Evolutionary conservation across 176 grass and related monocot species (phyloP).

Genomic region (Eleusine indica): DNA sequence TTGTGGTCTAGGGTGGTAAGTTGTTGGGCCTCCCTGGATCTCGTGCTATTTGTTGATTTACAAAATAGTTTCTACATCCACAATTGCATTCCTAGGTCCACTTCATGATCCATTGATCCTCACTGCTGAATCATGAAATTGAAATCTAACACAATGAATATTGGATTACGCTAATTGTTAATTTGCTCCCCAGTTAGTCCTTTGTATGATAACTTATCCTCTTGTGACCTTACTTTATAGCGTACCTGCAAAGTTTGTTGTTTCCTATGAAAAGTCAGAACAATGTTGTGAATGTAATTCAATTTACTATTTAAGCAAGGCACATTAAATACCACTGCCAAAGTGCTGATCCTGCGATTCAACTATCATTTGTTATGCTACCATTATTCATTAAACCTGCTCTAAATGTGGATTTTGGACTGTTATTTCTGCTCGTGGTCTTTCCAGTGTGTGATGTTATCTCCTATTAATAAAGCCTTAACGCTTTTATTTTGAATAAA

Average conservation of each 20-base stretch:
- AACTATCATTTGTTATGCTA: not conserved
- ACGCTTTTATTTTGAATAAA: not conserved
- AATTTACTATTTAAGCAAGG: not conserved
- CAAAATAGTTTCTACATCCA: constrained; percentile 1
- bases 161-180: not conserved
- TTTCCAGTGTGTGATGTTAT: not conserved
- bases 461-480: too few relatives aligned
- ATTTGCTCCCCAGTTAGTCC: not conserved
- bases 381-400: not conserved
- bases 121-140: not conserved
- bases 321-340: not conserved
- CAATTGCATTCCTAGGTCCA: not conserved
- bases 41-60: not conserved
- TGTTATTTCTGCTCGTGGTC: not conserved
- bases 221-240: not conserved
- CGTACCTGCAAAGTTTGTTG: not conserved
- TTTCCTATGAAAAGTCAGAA: not conserved
- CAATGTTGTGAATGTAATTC: not conserved
- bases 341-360: not conserved
- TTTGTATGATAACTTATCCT: not conserved
- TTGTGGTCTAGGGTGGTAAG: not conserved
- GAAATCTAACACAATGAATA: not conserved
- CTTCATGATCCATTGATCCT: not conserved
- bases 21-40: not conserved
- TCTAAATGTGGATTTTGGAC: not conserved